phyloP scores from a whole-genome alignment of 192 early-diverging fungal species.

The Gryganskiella cystojenkinii region DNA sequence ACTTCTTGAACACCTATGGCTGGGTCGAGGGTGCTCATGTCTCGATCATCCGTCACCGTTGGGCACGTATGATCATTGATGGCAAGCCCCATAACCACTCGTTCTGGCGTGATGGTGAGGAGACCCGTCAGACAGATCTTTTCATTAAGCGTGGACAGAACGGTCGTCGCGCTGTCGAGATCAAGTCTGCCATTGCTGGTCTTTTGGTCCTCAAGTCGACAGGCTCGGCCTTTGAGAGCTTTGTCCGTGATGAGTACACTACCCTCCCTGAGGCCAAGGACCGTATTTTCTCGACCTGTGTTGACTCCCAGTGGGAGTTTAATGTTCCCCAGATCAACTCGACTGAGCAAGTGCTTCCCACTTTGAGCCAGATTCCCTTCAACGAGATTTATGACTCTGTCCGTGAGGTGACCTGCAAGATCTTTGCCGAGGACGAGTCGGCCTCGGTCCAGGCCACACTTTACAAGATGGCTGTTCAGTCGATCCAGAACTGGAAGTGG shows the following conservation, averaged over 20 bases:
- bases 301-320: constrained; percentile 77
- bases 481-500: constrained; percentile 65
- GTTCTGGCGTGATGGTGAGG: constrained; percentile 77
- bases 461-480: constrained; percentile 78
- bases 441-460: constrained; percentile 86
- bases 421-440: constrained; percentile 79
- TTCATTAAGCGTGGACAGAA: constrained; percentile 56
- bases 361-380: constrained; percentile 58
- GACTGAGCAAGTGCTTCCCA: constrained; percentile 14
- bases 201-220: constrained; percentile 86
- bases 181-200: constrained; percentile 76
- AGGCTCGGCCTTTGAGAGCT: constrained; percentile 80
- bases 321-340: constrained; percentile 20
- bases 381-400: constrained; percentile 65
- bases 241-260: constrained; percentile 78
- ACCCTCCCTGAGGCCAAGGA: constrained; percentile 79
- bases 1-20: constrained; percentile 78
- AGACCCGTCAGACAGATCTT: constrained; percentile 72
- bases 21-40: constrained; percentile 74
- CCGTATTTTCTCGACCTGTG: constrained; percentile 80
- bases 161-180: constrained; percentile 35
- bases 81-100: constrained; percentile 74
- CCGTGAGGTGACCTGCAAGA: constrained; percentile 74
- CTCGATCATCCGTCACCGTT: constrained; percentile 76
- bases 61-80: constrained; percentile 76